Percentiles rank a stretch among this genome's conserved stretches.
Evolutionary conservation across 192 early-diverging fungal species (phyloP).

Genomic region (Funneliformis geosporum): DNA sequence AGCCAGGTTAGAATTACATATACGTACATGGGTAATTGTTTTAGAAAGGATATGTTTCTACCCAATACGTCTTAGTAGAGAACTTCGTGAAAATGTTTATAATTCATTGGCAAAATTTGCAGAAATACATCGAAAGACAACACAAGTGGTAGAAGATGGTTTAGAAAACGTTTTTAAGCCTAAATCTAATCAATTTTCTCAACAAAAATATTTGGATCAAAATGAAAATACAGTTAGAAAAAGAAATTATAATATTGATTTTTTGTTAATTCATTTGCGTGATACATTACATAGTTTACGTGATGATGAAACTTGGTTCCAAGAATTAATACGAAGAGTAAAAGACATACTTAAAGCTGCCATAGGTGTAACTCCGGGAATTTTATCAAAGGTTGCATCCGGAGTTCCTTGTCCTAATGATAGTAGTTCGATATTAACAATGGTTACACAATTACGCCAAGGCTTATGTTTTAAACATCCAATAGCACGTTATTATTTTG

Average conservation of each 20-base stretch:
- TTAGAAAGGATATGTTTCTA: background rate
- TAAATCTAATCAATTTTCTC: no score
- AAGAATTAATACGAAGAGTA: background rate
- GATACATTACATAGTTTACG: background rate
- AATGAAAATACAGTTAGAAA: no score
- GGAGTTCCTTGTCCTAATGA: no score
- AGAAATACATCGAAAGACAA: background rate
- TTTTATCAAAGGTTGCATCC: no score
- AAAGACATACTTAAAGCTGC: background rate
- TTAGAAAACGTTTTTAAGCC: no score
- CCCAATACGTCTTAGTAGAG: background rate
- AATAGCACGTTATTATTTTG: no score
- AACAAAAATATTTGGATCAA: no score
- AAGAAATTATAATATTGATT: constrained; percentile 9
- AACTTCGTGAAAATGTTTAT: background rate
- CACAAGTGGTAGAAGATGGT: background rate
- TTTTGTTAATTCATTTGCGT: constrained; percentile 10
- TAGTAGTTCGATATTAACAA: no score
- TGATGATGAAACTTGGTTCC: no score
- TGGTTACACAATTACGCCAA: no score
- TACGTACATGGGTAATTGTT: background rate
- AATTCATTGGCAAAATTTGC: background rate
- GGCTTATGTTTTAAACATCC: no score
- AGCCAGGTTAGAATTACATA: background rate
- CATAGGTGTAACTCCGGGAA: background rate